Evolutionary conservation across 768 basidiomycete species (phyloP).

Genomic region (Pisolithus marmoratus): DNA sequence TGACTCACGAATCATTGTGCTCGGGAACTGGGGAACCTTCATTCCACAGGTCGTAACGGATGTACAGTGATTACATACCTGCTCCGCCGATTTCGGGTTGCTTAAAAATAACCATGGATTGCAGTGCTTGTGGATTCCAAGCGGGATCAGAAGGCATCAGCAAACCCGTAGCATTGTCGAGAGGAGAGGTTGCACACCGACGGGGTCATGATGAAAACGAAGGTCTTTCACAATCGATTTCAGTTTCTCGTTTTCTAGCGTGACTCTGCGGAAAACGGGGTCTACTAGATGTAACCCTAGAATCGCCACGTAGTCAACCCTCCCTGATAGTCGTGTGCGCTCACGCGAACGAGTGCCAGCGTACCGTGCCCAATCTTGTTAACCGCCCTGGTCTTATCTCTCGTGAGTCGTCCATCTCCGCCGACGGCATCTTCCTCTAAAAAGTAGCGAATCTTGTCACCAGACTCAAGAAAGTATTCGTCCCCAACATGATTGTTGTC

Average conservation of each 20-base stretch:
- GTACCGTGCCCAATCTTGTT: slow-evolving; percentile 94
- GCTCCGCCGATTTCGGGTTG: slow-evolving; percentile 90
- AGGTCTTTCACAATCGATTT: slow-evolving; percentile 69
- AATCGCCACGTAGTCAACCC: slow-evolving; percentile 44
- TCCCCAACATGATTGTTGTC: slow-evolving; percentile 81
- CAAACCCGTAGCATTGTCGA: neutral
- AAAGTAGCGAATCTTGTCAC: slow-evolving; percentile 95
- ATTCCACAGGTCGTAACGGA: neutral
- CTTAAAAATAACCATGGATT: slow-evolving; percentile 96
- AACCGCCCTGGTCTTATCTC: slow-evolving; percentile 70
- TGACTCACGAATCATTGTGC: slow-evolving; percentile 87
- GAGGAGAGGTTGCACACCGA: slow-evolving; percentile 41
- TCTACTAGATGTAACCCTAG: slow-evolving; percentile 85
- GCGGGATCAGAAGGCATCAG: neutral
- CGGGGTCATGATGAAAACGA: slow-evolving; percentile 79
- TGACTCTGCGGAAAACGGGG: slow-evolving; percentile 70
- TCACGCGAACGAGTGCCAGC: slow-evolving; percentile 29
- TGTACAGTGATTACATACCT: slow-evolving; percentile 42
- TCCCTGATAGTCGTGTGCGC: slow-evolving; percentile 39
- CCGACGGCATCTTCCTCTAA: slow-evolving; percentile 86
- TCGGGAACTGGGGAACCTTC: slow-evolving; percentile 55
- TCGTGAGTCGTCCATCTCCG: slow-evolving; percentile 58
- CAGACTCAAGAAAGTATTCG: slow-evolving; percentile 86
- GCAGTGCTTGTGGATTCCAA: slow-evolving; percentile 49
- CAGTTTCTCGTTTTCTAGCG: slow-evolving; percentile 72